These are phyloP conservation scores for Ophiostoma sp. DNA, from an alignment of 2,329 filamentous ascomycete species.

Conservation along the genomic window DNA sequence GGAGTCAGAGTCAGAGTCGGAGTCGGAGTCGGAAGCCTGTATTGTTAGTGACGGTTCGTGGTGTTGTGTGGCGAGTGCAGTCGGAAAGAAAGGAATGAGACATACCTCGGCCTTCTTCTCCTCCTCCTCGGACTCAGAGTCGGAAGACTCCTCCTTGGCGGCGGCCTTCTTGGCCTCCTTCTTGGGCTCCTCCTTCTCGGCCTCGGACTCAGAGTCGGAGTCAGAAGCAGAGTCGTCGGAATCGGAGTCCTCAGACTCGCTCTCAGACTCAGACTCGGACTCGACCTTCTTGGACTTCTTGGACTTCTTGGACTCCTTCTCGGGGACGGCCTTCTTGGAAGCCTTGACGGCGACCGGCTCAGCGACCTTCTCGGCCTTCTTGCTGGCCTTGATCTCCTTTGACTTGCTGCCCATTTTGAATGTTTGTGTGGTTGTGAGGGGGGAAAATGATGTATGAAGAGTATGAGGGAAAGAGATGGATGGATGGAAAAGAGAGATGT, in stretches of 20 bases:
- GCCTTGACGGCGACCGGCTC: conserved; percentile 34
- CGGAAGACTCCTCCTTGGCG: conserved; percentile 27
- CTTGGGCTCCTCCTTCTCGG: conserved; percentile 28
- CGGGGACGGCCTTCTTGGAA: conserved; percentile 39
- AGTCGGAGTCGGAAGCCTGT: conserved; percentile 31
- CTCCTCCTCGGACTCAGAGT: conserved; percentile 23
- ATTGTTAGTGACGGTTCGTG: too few species aligned
- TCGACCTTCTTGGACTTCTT: conserved; percentile 40
- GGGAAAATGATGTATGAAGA: conserved; percentile 20
- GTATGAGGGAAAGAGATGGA: conserved; percentile 5
- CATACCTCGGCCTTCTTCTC: conserved; percentile 35
- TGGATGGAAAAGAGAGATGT: background rate
- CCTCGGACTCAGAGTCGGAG: conserved; percentile 32
- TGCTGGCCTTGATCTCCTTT: conserved; percentile 53
- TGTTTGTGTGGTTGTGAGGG: conserved; percentile 18
- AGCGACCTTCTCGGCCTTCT: conserved; percentile 13
- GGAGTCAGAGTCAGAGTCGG: conserved; percentile 30
- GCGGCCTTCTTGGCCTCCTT: conserved; percentile 18
- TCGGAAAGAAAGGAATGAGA: conserved; percentile 18
- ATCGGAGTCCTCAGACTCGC: conserved; percentile 19
- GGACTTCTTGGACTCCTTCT: conserved; percentile 53
- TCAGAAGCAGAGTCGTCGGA: conserved; percentile 27
- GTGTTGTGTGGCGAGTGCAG: conserved; percentile 16
- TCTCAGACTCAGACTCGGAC: conserved; percentile 29
- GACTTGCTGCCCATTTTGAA: conserved; percentile 56